Evolutionary conservation across 2,329 filamentous ascomycete genomes (phyloP).

Genomic region (Fusarium luffae): DNA sequence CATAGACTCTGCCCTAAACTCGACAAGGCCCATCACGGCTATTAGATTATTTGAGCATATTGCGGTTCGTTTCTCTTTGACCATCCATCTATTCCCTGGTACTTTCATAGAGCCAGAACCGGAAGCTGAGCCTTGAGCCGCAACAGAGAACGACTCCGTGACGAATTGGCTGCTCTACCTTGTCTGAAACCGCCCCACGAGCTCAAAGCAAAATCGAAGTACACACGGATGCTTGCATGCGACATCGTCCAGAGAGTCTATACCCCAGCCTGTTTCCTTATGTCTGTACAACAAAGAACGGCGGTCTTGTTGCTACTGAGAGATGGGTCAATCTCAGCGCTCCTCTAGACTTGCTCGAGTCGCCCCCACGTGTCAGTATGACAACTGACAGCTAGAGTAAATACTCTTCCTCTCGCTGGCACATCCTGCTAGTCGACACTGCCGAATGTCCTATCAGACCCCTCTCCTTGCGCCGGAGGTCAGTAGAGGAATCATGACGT

Average conservation of each 20-base stretch:
- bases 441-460: constrained; percentile 21
- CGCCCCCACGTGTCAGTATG: constrained; percentile 43
- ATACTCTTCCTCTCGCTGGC: constrained; percentile 16
- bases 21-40: constrained; percentile 21
- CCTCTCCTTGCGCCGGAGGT: constrained; percentile 1
- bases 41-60: constrained; percentile 4
- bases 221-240: constrained; percentile 44
- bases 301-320: constrained; percentile 26
- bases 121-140: constrained; percentile 22
- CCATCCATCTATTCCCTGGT: neutral
- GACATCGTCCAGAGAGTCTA: constrained; percentile 38
- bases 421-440: constrained; percentile 21
- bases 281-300: constrained; percentile 39
- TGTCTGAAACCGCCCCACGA: constrained; percentile 36
- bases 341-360: constrained; percentile 38
- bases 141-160: constrained; percentile 13
- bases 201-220: constrained; percentile 37
- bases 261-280: constrained; percentile 40
- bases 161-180: constrained; percentile 32
- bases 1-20: constrained; percentile 23
- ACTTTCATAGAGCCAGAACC: constrained; percentile 3
- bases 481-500: constrained; percentile 5
- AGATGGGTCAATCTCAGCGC: constrained; percentile 26
- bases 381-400: constrained; percentile 36
- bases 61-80: constrained; percentile 19